Evolutionary conservation across 768 basidiomycete genomes (phyloP).

Genomic region (Lactarius psammicola): DNA sequence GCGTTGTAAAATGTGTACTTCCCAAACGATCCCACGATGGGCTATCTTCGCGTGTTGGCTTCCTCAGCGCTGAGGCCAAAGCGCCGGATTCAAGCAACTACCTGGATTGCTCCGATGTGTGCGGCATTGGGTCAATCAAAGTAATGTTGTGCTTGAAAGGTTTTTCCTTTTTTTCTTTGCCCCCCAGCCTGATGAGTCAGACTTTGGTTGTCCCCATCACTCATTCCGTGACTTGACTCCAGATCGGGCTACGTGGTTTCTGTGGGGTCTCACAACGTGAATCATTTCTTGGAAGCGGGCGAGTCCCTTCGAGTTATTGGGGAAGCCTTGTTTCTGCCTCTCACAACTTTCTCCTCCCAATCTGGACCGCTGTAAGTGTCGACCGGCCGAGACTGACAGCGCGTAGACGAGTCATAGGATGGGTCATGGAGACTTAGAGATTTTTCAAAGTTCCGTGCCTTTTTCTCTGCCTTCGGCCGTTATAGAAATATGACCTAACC

Average conservation of each 20-base stretch:
- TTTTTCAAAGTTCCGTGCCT: not conserved
- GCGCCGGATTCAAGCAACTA: not conserved
- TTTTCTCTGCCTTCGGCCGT: not conserved
- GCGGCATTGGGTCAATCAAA: slow-evolving; percentile 11
- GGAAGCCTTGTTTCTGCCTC: not conserved
- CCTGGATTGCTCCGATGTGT: slow-evolving; percentile 11
- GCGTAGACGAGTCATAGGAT: not conserved
- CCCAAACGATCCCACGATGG: not conserved
- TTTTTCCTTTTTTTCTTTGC: not conserved
- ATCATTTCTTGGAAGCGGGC: not conserved
- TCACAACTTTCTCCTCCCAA: not conserved
- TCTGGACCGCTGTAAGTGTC: not conserved
- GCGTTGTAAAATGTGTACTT: not conserved
- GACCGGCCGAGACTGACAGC: not conserved
- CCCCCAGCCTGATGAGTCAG: slow-evolving; percentile 1
- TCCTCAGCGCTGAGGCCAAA: not conserved
- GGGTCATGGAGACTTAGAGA: not conserved
- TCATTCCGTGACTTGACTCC: slow-evolving; percentile 5
- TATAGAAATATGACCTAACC: not conserved
- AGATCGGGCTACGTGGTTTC: slow-evolving; percentile 15
- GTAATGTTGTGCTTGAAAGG: not conserved
- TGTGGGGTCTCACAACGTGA: not conserved
- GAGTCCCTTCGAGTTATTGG: not conserved
- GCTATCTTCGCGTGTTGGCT: not conserved
- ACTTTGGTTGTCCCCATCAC: not conserved